Base-by-base conservation (phyloP, 83 land plant species). In the Picea abies region DNA sequence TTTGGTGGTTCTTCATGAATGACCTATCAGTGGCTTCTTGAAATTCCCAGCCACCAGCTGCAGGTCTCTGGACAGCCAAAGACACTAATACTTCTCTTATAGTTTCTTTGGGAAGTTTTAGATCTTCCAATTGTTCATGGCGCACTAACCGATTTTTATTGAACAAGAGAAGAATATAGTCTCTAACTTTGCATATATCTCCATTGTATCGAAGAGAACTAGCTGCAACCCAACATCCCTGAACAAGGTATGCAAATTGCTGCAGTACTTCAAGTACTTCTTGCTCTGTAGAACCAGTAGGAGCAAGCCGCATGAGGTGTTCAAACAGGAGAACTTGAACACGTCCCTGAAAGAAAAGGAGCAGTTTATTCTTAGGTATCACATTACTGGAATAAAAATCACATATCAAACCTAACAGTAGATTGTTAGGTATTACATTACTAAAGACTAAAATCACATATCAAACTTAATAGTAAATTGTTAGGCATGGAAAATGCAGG, bases 141-240 rank as follows among this genome's bases (percentile, higher is more conserved):
- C 39, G 86, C 67, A 92, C 79, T 20, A 84, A 76, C 6, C 85
- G 80, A 44, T 83, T 88, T 72, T 93, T 90, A 56, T 82, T 87
- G 81, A 97, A 97, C 37, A 85, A 83, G 23, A 84, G 81, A 69
- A 97, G 94, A 20, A 96, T 81, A 83, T 84, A 93, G 80, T 97
- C 99, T 85, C 99, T 84, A 29, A 87, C 81, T 12, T 41, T 37
- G 29, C 87, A 80, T 63, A 60, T 75, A 35, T 63, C 68, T n/a
- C 85, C 85, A 25, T 65, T 78, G 73, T 81, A 87, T 37, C 89
- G 85, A 37, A 92, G 77, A 49, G 80, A 32, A 69, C 88, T 89
- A 78, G 89, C 94, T 11, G 94, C 87, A 78, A 92, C 98, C 99
- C 99, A 97, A 69, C 94, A 88, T 0, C 98, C 98, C 80, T 96